Base-by-base conservation (phyloP, 192 early-diverging fungal genomes). In the Entomortierella beljakovae region DNA sequence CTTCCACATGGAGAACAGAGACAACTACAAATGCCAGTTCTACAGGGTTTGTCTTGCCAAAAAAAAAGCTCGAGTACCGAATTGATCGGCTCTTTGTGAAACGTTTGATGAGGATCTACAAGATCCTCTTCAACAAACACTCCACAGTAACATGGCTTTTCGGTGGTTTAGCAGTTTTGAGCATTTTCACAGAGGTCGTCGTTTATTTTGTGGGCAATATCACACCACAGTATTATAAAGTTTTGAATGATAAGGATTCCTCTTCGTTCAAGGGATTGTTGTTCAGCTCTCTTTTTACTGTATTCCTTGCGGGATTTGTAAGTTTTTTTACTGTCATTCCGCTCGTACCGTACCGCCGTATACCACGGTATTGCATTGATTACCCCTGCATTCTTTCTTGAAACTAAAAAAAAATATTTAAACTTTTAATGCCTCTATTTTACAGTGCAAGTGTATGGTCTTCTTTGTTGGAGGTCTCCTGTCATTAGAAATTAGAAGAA, bases 151-250 rank as follows among this genome's bases (percentile, higher is more conserved):
- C 81, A 15, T 82, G 65, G 79, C 60, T 86, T 25, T 90, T 83
- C 40, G 34, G 83, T 0, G 51, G 50, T 15, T 82, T 91, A 64
- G 68, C 89, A 2, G 6, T 63, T 9, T 54, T 85, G 31, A 72
- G 80, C 53, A 66, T 68, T 56, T 35, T 73, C 20, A 84, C 84
- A 48, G 87, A 93, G 61, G 70, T 83, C 2, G 22, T 86, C 10
- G 84, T 90, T 2, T 96, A 94, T 65, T 91, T 71, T 69, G 88
- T 90, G 7, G 95, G 95, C 22, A 82, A 83, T 10, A 75, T 91
- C 51, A 88, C 94, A 0, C 90, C 92, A 22, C 72, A 87, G 61
- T 96, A 93, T 80, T 97, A 93, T 82, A 72, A 81, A 9, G 88
- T 93, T 11, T 82, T 97, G 46, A 88, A 85, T 6, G 83, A 88